These are phyloP conservation scores for Phlegmacium glaucopus DNA, from an alignment of 768 basidiomycete genomes.

Conservation along the genomic window DNA sequence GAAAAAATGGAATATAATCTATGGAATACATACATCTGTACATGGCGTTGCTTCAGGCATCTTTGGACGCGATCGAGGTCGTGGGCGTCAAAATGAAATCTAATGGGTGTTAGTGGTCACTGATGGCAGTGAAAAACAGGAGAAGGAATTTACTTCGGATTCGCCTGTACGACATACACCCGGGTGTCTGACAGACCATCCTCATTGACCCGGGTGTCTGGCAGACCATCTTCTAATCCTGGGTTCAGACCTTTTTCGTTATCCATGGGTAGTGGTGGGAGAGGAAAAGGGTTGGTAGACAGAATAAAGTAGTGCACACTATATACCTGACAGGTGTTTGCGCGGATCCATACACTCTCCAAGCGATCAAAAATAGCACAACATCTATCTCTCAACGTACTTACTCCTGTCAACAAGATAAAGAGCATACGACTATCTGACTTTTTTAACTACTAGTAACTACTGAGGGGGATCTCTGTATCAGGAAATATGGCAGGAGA, in stretches of 20 bases:
- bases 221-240: slow-evolving; percentile 14
- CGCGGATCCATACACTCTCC: too few species aligned
- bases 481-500: too few species aligned
- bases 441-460: too few species aligned
- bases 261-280: slow-evolving; percentile 16
- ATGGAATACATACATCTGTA: slow-evolving; percentile 57
- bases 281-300: slow-evolving; percentile 3
- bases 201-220: too few species aligned
- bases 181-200: slow-evolving; percentile 7
- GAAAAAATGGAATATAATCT: neutral
- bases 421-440: too few species aligned
- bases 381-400: too few species aligned
- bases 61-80: slow-evolving; percentile 72
- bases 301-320: too few species aligned
- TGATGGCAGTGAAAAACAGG: neutral
- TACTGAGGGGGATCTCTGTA: too few species aligned
- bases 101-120: slow-evolving; percentile 4
- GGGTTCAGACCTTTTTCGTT: slow-evolving; percentile 11
- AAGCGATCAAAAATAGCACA: too few species aligned
- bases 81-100: slow-evolving; percentile 51
- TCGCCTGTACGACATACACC: slow-evolving; percentile 5
- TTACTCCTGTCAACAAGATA: too few species aligned
- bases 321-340: too few species aligned
- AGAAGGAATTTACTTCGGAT: slow-evolving; percentile 15
- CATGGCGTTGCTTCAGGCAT: slow-evolving; percentile 72